Evolutionary conservation across 2,329 filamentous ascomycete genomes (phyloP), one percentile per base, ranked within the genome.

Genomic region (Chaetomiaceae sp.): DNA sequence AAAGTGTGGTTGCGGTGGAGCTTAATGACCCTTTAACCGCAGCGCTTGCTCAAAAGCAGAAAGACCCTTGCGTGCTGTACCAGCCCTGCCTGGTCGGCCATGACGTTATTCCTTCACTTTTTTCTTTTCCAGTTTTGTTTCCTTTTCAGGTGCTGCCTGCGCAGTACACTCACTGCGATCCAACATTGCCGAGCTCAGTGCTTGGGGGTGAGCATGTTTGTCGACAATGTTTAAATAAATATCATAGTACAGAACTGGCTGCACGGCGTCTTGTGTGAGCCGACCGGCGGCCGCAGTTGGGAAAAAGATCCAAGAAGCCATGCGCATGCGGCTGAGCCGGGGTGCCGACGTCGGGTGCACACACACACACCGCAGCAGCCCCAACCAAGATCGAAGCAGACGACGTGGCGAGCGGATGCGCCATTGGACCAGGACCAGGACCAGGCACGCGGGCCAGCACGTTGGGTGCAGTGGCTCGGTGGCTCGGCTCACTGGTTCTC

Each of bases 101-200:
- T 48, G 46, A 48, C 46, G 46, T 41, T 41, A 29, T 48, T n/a
- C 36, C 18, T 26, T n/a, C n/a, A 36, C 10, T 6, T n/a, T 19
- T 12, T 17, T 30, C 24, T 26, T 22, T n/a, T 18, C 14, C 22
- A 4, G 26, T 37, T 32, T 33, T 17, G 10, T 19, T 30, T 22
- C 27, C 19, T 15, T 34, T 9, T 6, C 20, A 20, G 4, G n/a
- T 14, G 14, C 7, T n/a, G 6, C 12, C 29, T n/a, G 3, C n/a
- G n/a, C n/a, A n/a, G n/a, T n/a, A n/a, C n/a, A n/a, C n/a, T n/a
- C n/a, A n/a, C n/a, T n/a, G n/a, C n/a, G n/a, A n/a, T n/a, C n/a
- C n/a, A n/a, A n/a, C n/a, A n/a, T n/a, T n/a, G n/a, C n/a, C n/a
- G n/a, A n/a, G n/a, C n/a, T n/a, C n/a, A n/a, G n/a, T n/a, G n/a